Evolutionary conservation across 805 yeast genomes (phyloP).

Genomic region (Schizosaccharomyces pombe): DNA sequence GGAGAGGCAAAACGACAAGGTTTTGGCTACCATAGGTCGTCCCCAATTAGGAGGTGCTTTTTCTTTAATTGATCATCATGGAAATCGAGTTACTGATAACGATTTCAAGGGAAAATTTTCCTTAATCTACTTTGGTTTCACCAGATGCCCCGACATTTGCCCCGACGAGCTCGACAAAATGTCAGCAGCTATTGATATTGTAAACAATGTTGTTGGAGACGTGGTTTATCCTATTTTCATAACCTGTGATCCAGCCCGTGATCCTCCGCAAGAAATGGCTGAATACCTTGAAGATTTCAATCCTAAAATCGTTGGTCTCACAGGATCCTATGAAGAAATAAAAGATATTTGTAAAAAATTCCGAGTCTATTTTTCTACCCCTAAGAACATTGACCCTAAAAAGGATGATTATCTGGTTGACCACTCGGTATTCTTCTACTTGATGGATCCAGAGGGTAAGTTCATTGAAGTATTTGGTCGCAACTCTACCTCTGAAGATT

Average conservation of each 20-base stretch:
- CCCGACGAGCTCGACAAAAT: conserved; percentile 92
- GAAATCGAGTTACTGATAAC: conserved; percentile 51
- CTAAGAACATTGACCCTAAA: conserved; percentile 60
- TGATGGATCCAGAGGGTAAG: conserved; percentile 96
- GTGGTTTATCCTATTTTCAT: conserved; percentile 43
- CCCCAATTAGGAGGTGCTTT: conserved; percentile 67
- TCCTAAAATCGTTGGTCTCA: conserved; percentile 65
- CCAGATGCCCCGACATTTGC: conserved; percentile 95
- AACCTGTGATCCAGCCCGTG: conserved; percentile 94
- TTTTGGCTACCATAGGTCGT: not conserved
- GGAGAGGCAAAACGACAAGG: not conserved
- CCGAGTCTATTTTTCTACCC: conserved; percentile 93
- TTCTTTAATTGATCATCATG: conserved; percentile 43
- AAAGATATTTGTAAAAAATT: conserved; percentile 69
- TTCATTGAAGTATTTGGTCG: conserved; percentile 88
- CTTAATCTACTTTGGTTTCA: conserved; percentile 75
- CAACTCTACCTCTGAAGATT: conserved; percentile 58
- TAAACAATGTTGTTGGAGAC: not conserved
- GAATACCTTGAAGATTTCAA: conserved; percentile 77
- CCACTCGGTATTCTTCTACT: conserved; percentile 86
- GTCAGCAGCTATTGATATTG: conserved; percentile 19
- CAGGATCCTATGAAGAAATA: conserved; percentile 71
- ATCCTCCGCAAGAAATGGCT: conserved; percentile 61
- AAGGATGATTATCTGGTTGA: conserved; percentile 94
- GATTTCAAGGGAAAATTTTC: conserved; percentile 59